Conservation (phyloP, 352 stramenopile genomes). For the Stramenopiles sp. region DNA sequence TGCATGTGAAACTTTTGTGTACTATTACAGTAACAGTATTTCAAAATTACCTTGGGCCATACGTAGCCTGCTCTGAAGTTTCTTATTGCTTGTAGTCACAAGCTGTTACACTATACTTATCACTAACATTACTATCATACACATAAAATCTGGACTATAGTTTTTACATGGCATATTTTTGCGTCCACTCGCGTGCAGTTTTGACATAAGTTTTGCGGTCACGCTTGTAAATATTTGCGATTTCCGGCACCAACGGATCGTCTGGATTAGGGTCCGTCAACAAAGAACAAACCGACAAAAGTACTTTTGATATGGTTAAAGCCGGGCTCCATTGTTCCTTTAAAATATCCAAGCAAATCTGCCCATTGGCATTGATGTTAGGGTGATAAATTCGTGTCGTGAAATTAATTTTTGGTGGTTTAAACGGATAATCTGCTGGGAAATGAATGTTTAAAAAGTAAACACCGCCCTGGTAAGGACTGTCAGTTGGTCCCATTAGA, state of each 20-base stretch:
- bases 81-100: too few species aligned
- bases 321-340: conserved; percentile 99
- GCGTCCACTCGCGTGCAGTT: too few species aligned
- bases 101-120: too few species aligned
- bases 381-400: conserved; percentile 99
- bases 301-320: conserved; percentile 97
- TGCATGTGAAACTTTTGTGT: too few species aligned
- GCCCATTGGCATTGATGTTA: conserved; percentile 81
- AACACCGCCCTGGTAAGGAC: conserved; percentile 92
- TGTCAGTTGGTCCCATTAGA: conserved; percentile 87
- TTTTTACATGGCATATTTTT: too few species aligned
- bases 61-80: too few species aligned
- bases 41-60: too few species aligned
- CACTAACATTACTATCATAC: too few species aligned
- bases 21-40: too few species aligned
- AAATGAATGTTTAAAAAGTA: conserved; percentile 97
- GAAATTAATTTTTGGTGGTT: conserved; percentile 90
- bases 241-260: conserved; percentile 96
- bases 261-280: conserved; percentile 97
- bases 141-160: too few species aligned
- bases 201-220: conserved; percentile 97
- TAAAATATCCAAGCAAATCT: conserved; percentile 95
- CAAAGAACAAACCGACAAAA: conserved; percentile 95
- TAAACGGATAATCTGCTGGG: conserved; percentile 99
- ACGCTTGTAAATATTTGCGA: conserved; percentile 86